Percentiles rank a stretch among this genome's conserved stretches.
phyloP scores from a whole-genome alignment of 768 basidiomycete genomes.

The Psilocybe tampanensis region DNA sequence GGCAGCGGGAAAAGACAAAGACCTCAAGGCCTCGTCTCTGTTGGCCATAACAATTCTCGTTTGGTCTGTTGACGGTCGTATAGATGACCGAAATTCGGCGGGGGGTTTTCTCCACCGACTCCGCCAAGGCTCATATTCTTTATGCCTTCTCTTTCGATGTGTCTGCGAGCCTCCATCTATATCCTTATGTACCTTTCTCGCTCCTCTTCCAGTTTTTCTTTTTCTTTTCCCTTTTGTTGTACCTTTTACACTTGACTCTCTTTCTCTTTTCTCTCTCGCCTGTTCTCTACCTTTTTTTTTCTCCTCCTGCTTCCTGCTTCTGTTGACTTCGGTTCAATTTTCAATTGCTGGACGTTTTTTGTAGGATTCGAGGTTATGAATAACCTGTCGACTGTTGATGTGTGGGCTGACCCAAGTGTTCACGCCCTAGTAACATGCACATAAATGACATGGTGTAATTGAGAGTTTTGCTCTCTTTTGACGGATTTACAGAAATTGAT shows the following conservation, averaged over 20 bases:
- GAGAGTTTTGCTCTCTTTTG: too few species aligned
- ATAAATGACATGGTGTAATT: too few species aligned
- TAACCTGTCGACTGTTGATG: not conserved
- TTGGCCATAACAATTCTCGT: not conserved
- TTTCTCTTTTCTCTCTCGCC: not conserved
- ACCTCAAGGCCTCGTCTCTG: too few species aligned
- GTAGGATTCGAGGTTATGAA: too few species aligned
- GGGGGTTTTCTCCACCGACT: not conserved
- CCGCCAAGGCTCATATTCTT: constrained; percentile 18
- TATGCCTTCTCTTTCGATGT: constrained; percentile 10
- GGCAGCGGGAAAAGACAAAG: not conserved
- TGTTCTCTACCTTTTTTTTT: not conserved
- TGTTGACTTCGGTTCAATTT: not conserved
- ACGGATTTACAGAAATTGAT: too few species aligned
- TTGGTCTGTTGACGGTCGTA: constrained; percentile 9
- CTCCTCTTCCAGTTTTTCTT: not conserved
- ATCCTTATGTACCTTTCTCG: not conserved
- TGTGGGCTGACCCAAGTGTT: not conserved
- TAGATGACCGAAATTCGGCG: constrained; percentile 14
- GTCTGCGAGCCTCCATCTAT: constrained; percentile 1
- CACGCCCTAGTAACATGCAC: too few species aligned
- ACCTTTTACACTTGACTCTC: not conserved
- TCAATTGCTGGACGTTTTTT: not conserved
- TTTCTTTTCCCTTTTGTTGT: not conserved
- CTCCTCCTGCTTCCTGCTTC: constrained; percentile 1